Base-by-base conservation (phyloP, 768 basidiomycete genomes). In the Rhodosporidiobolus odoratus region DNA sequence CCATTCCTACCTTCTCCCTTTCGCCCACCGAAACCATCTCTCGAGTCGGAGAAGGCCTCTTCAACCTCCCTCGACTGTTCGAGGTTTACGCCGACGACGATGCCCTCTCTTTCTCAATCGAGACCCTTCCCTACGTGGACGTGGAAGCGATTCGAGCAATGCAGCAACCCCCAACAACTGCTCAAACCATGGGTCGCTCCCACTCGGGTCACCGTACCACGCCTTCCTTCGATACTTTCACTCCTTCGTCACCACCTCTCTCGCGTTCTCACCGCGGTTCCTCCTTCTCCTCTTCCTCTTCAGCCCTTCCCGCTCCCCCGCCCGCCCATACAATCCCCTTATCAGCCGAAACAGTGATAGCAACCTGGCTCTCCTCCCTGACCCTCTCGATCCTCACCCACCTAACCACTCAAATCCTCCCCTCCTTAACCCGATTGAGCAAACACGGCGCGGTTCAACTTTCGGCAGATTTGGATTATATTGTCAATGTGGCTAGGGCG, bases 351-450 rank as follows among this genome's bases (percentile, higher is more conserved):
- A 83, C 85, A 3, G 89, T 97, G 25, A 87, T 92, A 7, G 88
- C 91, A 2, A 88, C 91, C 2, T 98, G 95, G 94, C 86, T 98
- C 17, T 85, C 89, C 41, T 93, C 92, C 15, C 84, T 98, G n/a
- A 89, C 91, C 0, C 87, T 89, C 56, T 84, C 88, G 19, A 85
- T 93, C 54, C 83, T 95, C 45, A 82, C 85, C 3, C 85, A 93
- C 77, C 82, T 99, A 56, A 90, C 89, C 6, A 77, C 79, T 35
- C 82, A 82, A 27, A 82, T 91, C 40, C 83, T 99, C 2, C 92
- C 94, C 21, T 81, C 82, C 38, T 89, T 98, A 65, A 80, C 83
- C 4, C 65, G 69, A 2, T 80, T 98, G 57, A 85, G 86, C 3
- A 73, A 78, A 16, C 81, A 84, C 1, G 95, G 94, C 7, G 86